Conservation (phyloP, 495 filamentous ascomycete genomes). For the Aspergillus nanangensis region DNA sequence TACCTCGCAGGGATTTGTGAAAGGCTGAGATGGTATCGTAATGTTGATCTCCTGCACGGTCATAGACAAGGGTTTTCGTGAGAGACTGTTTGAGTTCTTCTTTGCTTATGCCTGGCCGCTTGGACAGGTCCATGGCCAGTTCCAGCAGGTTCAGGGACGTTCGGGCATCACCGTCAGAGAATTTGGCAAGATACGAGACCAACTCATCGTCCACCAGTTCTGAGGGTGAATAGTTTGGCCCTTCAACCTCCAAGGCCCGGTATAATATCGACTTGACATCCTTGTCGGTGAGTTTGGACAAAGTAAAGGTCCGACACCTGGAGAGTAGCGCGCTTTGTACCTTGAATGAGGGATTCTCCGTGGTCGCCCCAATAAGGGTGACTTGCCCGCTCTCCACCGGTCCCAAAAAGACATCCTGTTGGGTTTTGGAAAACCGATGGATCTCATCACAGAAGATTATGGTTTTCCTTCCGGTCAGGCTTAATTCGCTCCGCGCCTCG, state of each 20-base stretch:
- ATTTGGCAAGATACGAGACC: slow-evolving; percentile 73
- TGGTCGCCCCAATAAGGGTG: slow-evolving; percentile 91
- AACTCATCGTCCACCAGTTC: slow-evolving; percentile 72
- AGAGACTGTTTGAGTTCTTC: slow-evolving; percentile 72
- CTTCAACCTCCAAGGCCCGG: slow-evolving; percentile 66
- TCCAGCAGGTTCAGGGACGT: slow-evolving; percentile 92
- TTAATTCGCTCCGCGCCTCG: slow-evolving; percentile 78
- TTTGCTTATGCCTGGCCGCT: slow-evolving; percentile 47
- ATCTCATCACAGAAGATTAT: slow-evolving; percentile 99
- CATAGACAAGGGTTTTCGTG: slow-evolving; percentile 90
- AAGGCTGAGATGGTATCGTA: slow-evolving; percentile 95
- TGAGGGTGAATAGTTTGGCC: slow-evolving; percentile 46
- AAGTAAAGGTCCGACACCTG: slow-evolving; percentile 84
- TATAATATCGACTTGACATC: slow-evolving; percentile 69
- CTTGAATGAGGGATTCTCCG: slow-evolving; percentile 96
- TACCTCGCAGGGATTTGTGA: slow-evolving; percentile 90
- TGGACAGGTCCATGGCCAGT: slow-evolving; percentile 66
- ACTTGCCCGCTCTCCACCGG: slow-evolving; percentile 90
- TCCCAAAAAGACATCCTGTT: slow-evolving; percentile 93
- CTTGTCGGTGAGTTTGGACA: slow-evolving; percentile 65
- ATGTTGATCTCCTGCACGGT: slow-evolving; percentile 91
- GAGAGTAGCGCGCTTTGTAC: slow-evolving; percentile 84
- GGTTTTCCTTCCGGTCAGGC: slow-evolving; percentile 80
- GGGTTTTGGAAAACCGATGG: slow-evolving; percentile 86
- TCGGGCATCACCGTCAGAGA: slow-evolving; percentile 87